These are phyloP conservation scores for Rhododendron mucronatum DNA, from an alignment of 148 eudicot species.

Conservation along the genomic window DNA sequence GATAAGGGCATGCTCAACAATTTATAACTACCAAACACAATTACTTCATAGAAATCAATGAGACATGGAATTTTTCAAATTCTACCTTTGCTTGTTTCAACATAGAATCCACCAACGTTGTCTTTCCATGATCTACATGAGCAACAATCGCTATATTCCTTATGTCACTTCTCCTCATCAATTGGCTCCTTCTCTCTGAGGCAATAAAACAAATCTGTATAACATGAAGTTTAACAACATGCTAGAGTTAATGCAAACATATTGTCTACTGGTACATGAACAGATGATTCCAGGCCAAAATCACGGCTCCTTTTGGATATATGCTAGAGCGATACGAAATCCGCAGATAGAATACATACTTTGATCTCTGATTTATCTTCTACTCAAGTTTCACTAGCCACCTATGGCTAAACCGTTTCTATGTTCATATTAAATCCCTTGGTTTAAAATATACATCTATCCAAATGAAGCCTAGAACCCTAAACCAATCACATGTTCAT, in stretches of 20 bases:
- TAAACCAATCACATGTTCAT: neutral
- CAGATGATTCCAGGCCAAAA: neutral
- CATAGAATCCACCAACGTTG: constrained; percentile 96
- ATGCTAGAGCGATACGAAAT: neutral
- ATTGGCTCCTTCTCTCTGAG: constrained; percentile 50
- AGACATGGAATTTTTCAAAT: neutral
- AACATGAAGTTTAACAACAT: neutral
- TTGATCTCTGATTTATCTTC: neutral
- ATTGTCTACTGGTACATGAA: neutral
- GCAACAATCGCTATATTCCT: constrained; percentile 98
- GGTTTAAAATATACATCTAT: neutral
- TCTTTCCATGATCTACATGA: constrained; percentile 99
- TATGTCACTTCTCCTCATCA: constrained; percentile 77
- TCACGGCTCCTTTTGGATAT: neutral
- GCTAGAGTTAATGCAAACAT: neutral
- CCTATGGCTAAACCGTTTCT: neutral
- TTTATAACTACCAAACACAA: neutral
- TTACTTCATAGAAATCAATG: neutral
- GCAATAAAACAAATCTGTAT: neutral
- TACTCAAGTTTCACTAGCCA: neutral
- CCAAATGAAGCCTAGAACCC: neutral
- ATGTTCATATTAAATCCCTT: neutral
- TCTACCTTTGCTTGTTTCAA: constrained; percentile 90
- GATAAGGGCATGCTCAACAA: neutral
- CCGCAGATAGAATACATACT: neutral